Evolutionary conservation across 352 stramenopile species (phyloP).

Genomic region (Achlya hypogyna): DNA sequence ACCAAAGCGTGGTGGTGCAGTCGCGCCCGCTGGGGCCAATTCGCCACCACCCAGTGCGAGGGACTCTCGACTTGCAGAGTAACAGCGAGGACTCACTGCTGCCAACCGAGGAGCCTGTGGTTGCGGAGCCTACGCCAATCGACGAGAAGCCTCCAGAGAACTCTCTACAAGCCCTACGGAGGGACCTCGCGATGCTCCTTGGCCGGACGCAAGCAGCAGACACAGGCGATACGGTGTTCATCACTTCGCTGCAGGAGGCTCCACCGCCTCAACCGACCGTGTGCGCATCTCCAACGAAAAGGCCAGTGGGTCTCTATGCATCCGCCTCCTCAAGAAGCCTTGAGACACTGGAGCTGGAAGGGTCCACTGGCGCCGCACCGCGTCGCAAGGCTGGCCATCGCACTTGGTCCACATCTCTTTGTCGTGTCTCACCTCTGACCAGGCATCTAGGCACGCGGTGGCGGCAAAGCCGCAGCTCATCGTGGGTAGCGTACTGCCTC

Average conservation of each 20-base stretch:
- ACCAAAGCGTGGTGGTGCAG: background rate
- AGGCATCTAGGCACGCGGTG: slow-evolving; percentile 29
- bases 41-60: background rate
- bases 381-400: background rate
- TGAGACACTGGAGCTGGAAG: background rate
- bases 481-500: slow-evolving; percentile 18
- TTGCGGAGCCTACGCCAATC: background rate
- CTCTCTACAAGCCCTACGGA: background rate
- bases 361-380: too few relatives aligned
- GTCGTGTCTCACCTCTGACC: background rate
- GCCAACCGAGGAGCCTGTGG: background rate
- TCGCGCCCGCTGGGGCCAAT: slow-evolving; percentile 3
- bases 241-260: background rate
- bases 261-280: background rate
- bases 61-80: background rate
- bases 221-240: background rate
- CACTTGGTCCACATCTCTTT: background rate
- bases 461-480: slow-evolving; percentile 40
- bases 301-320: background rate
- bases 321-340: background rate
- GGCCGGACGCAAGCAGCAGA: background rate
- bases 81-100: background rate
- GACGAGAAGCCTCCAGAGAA: background rate
- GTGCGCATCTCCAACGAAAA: background rate
- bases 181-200: background rate